Conservation (phyloP, 2,329 filamentous ascomycete species). For the Sphaerostilbella broomeana region DNA sequence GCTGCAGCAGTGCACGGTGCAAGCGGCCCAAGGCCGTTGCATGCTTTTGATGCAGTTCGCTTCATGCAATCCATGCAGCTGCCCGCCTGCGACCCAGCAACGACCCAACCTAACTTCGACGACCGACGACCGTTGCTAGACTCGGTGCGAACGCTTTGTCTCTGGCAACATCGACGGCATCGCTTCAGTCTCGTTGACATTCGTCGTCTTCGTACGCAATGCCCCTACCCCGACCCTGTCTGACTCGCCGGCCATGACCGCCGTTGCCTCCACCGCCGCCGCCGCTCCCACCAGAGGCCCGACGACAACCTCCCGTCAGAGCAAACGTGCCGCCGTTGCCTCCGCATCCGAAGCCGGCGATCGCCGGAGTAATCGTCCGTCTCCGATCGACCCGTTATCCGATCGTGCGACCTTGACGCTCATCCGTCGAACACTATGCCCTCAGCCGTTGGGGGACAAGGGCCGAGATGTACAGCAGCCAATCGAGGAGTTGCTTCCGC, state of each 20-base stretch:
- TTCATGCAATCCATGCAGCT: constrained; percentile 3
- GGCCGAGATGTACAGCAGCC: constrained; percentile 43
- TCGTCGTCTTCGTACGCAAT: constrained; percentile 19
- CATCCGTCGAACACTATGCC: constrained; percentile 77
- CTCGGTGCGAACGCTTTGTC: background rate
- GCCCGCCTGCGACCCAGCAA: constrained; percentile 15
- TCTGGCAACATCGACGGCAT: background rate
- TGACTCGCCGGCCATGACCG: constrained; percentile 24
- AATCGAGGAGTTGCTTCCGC: constrained; percentile 78
- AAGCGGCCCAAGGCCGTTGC: constrained; percentile 18
- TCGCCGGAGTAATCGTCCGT: constrained; percentile 29
- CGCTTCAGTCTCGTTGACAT: background rate
- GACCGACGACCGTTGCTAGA: constrained; percentile 3
- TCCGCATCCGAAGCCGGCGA: constrained; percentile 13
- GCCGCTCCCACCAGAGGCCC: constrained; percentile 10
- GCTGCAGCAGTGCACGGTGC: constrained; percentile 25
- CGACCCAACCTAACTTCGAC: constrained; percentile 17
- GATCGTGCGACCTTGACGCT: constrained; percentile 75
- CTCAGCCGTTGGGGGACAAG: constrained; percentile 58
- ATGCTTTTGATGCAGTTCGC: constrained; percentile 4
- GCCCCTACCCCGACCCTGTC: constrained; percentile 15
- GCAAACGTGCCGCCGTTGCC: constrained; percentile 14
- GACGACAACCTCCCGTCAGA: constrained; percentile 12
- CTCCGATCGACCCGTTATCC: constrained; percentile 50
- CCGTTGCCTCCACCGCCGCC: constrained; percentile 14